phyloP scores from a whole-genome alignment of 441 rosid species.

The Mallotus repandus region DNA sequence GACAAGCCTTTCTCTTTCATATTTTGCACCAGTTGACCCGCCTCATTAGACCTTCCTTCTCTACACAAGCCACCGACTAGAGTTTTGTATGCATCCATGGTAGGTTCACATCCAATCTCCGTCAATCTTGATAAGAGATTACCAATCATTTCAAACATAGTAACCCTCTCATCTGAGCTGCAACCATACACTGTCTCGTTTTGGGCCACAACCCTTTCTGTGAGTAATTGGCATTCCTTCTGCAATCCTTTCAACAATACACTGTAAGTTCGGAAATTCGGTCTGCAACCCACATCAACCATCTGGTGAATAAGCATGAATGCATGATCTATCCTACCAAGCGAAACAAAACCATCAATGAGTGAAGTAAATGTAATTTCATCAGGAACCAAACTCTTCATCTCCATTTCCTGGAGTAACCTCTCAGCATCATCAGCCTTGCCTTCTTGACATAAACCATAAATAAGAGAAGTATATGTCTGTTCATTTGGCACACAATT shows the following conservation, averaged over 20 bases:
- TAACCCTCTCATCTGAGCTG: constrained; percentile 29
- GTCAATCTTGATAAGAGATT: constrained; percentile 45
- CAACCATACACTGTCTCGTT: constrained; percentile 34
- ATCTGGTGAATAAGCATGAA: constrained; percentile 42
- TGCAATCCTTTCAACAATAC: constrained; percentile 58
- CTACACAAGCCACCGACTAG: constrained; percentile 50
- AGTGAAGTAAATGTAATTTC: constrained; percentile 47
- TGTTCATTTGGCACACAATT: constrained; percentile 46
- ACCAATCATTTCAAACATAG: constrained; percentile 30
- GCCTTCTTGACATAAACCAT: constrained; percentile 58
- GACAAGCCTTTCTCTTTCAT: constrained; percentile 50
- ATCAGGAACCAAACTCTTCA: constrained; percentile 46
- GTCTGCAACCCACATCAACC: constrained; percentile 48
- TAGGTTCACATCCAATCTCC: constrained; percentile 46
- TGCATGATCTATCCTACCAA: constrained; percentile 55
- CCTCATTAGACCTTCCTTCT: constrained; percentile 47
- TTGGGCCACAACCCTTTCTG: constrained; percentile 42
- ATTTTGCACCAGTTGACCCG: constrained; percentile 41
- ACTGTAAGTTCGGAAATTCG: constrained; percentile 52
- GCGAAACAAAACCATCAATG: constrained; percentile 54
- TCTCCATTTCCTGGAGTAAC: constrained; percentile 50
- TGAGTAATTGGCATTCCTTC: constrained; percentile 37
- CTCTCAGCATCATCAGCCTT: constrained; percentile 50
- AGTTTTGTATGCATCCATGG: constrained; percentile 35
- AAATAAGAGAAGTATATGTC: constrained; percentile 59